Percentiles rank a stretch among this genome's conserved stretches.
Evolutionary conservation across 176 grass and related monocot species (phyloP).

Genomic region (Aegilops umbellulata): DNA sequence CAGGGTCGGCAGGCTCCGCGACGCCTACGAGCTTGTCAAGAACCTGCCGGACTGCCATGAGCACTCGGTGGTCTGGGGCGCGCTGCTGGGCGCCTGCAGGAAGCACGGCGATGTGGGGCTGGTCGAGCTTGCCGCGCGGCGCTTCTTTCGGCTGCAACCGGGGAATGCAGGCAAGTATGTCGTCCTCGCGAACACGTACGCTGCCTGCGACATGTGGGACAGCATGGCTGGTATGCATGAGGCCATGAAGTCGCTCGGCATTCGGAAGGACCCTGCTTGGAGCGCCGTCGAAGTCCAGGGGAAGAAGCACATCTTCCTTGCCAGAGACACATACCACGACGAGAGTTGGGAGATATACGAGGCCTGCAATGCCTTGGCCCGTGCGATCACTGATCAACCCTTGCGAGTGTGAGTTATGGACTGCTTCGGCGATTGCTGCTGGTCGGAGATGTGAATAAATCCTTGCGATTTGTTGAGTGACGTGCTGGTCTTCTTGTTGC

Average conservation of each 20-base stretch:
- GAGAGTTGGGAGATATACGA: conserved; percentile 44
- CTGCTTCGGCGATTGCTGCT: neutral
- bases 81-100: conserved; percentile 51
- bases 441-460: neutral
- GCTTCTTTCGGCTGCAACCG: conserved; percentile 47
- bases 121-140: conserved; percentile 36
- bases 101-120: conserved; percentile 48
- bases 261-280: conserved; percentile 57
- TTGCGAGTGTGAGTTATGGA: neutral
- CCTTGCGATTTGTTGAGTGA: neutral
- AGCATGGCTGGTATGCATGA: conserved; percentile 39
- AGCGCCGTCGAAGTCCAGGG: conserved; percentile 49
- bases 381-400: conserved; percentile 12
- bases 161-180: conserved; percentile 54
- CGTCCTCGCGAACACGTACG: conserved; percentile 55
- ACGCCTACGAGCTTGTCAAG: conserved; percentile 52
- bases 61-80: conserved; percentile 56
- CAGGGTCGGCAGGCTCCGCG: conserved; percentile 42
- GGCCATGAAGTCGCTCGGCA: conserved; percentile 42
- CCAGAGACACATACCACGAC: conserved; percentile 45
- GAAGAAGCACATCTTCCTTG: conserved; percentile 42
- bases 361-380: conserved; percentile 39
- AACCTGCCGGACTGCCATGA: conserved; percentile 47
- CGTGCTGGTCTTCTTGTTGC: neutral
- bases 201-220: conserved; percentile 54